Base-by-base conservation (phyloP, 345 rosid species). In the Rhodomyrtus tomentosa region DNA sequence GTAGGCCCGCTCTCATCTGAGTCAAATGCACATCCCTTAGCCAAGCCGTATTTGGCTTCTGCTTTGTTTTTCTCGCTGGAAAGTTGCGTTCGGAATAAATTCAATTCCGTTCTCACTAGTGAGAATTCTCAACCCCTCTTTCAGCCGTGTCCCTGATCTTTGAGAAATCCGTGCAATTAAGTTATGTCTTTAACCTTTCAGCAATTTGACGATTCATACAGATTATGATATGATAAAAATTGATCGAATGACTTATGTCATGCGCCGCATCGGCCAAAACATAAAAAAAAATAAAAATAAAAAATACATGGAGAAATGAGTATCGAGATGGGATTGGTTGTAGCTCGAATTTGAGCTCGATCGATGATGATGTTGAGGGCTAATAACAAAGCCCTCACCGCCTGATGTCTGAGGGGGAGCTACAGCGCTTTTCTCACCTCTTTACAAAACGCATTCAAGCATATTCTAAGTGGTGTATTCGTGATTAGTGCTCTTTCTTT, bases 401-500 rank as follows among this genome's bases (percentile, higher is more conserved):
- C 54, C 21, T 0, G 38, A 2, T 58, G 72, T 58, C 5, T 3
- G 36, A n/a, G 1, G 18, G 32, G 1, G 8, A 16, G 38, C 1
- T 18, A 20, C 7, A 0, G 20, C 8, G 21, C 2, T n/a, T 0
- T 18, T 36, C 38, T 1, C 42, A 3, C 22, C 3, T 15, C 22
- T 1, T 29, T 29, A 9, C 9, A 0, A 10, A 29, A 59, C 1
- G 38, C 21, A 0, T 5, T 12, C 50, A 49, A 1, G 53, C 20
- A 14, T 6, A 9, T 16, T 12, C 4, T 13, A 16, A 3, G 13
- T 13, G 1, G 6, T 9, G 6, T 42, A 42, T 42, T 42, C 15
- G 20, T 0, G 73, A 29, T 59, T 29, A 7, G 48, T 59, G 0
- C 21, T 9, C 29, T 59, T 15, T 3, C 22, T 29, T 0, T 15